Conservation (phyloP, 805 yeast species). For the Cyberlindnera petersonii region DNA sequence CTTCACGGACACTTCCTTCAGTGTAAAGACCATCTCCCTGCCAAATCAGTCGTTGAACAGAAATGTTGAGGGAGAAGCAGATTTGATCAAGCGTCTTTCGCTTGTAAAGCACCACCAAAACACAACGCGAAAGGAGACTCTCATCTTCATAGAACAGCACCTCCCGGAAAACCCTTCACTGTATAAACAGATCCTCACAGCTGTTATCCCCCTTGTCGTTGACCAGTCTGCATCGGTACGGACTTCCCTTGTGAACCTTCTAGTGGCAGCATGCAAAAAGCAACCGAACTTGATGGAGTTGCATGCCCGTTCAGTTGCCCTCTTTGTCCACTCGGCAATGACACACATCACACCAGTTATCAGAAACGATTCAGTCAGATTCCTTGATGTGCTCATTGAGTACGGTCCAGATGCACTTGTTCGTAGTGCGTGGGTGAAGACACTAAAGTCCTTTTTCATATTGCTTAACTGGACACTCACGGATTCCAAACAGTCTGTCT, state of each 20-base stretch:
- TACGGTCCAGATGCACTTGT: constrained; percentile 52
- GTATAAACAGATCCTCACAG: constrained; percentile 52
- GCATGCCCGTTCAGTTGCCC: constrained; percentile 56
- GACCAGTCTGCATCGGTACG: constrained; percentile 71
- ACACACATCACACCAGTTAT: constrained; percentile 80
- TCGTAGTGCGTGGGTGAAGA: constrained; percentile 62
- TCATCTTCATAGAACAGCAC: constrained; percentile 47
- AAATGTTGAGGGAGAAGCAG: constrained; percentile 35
- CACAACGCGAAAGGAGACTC: constrained; percentile 67
- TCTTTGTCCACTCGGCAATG: constrained; percentile 87
- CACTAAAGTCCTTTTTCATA: constrained; percentile 62
- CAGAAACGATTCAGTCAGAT: constrained; percentile 69
- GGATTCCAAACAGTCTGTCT: constrained; percentile 28
- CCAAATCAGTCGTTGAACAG: constrained; percentile 35
- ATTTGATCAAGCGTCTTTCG: constrained; percentile 58
- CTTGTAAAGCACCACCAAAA: constrained; percentile 71
- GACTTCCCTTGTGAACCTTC: constrained; percentile 44
- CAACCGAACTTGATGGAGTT: constrained; percentile 56
- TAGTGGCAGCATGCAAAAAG: constrained; percentile 42
- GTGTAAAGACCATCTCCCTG: constrained; percentile 50
- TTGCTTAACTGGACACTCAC: constrained; percentile 70
- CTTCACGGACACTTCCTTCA: constrained; percentile 82
- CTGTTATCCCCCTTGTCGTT: constrained; percentile 49
- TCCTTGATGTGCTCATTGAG: constrained; percentile 55
- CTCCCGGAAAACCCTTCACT: constrained; percentile 50